Base-by-base conservation (phyloP, 2,329 filamentous ascomycete species). In the Graphilbum ipis-grandicollis region DNA sequence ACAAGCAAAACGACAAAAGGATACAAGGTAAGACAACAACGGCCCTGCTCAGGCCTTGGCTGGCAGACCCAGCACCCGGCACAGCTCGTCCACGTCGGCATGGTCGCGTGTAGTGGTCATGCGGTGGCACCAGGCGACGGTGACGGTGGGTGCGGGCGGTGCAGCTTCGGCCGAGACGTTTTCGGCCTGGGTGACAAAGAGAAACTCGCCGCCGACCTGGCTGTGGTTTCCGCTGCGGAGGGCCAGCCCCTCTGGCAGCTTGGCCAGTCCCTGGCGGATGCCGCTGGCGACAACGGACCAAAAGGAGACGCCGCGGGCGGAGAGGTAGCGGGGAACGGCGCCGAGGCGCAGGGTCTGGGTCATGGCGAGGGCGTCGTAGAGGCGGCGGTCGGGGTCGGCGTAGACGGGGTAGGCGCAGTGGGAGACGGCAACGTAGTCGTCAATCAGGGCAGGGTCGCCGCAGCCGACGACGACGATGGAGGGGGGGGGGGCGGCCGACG, bases 51-150 rank as follows among this genome's bases (percentile, higher is more conserved):
- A n/a, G n/a, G n/a, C n/a, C n/a, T n/a, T n/a, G n/a, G n/a, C n/a
- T n/a, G n/a, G n/a, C n/a, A n/a, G n/a, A n/a, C n/a, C 75, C 33
- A 84, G 52, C 12, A 81, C 54, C 46, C 68, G 60, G 56, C 72
- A 69, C 38, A 85, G 48, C 52, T 76, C 75, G 0, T 65, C 63
- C 2, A 86, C 62, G 59, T 85, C 80, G 2, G 70, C 68, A 50
- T 92, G 83, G 46, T 86, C 82, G 34, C 82, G 60, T 12, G 81
- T 88, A 39, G 71, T 80, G 50, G 64, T 65, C 82, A 92, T 92
- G 21, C 81, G 66, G 56, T 88, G 80, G 47, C 78, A 85, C 82
- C 83, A 92, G 1, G 71, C 75, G 21, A 82, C 67, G 8, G 14
- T 14, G 3, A 5, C 23, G 3, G 21, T 15, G 15, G 9, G 2